These are phyloP conservation scores for Phoma sp. DNA, from an alignment of 2,329 filamentous ascomycete genomes.

Conservation along the genomic window DNA sequence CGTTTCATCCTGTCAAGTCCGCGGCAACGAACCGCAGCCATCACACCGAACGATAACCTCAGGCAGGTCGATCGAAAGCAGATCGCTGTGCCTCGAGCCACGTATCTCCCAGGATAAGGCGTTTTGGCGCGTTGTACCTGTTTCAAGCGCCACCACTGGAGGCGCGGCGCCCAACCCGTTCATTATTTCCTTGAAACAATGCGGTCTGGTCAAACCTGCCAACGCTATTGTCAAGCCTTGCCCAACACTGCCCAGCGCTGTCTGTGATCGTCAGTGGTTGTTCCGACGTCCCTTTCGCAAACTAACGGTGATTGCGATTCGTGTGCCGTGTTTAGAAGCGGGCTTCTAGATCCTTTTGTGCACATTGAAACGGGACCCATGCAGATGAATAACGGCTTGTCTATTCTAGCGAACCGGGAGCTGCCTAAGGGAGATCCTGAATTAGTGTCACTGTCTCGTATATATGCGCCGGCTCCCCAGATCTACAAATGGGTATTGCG, in stretches of 20 bases:
- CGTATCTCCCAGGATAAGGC: constrained; percentile 18
- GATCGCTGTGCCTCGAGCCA: constrained; percentile 16
- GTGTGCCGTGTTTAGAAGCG: constrained; percentile 23
- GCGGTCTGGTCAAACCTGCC: constrained; percentile 28
- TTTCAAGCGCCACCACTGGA: constrained; percentile 32
- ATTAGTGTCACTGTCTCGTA: constrained; percentile 2
- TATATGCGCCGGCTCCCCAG: constrained; percentile 13
- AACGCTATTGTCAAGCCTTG: constrained; percentile 3
- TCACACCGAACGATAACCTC: constrained; percentile 7
- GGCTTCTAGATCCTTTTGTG: constrained; percentile 26
- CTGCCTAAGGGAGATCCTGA: constrained; percentile 1
- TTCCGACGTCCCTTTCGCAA: constrained; percentile 3
- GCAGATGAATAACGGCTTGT: constrained; percentile 9
- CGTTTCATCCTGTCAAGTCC: constrained; percentile 24
- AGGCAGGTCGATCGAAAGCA: constrained; percentile 11
- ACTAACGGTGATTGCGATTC: constrained; percentile 15
- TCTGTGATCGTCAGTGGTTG: constrained; percentile 21
- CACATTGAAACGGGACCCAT: constrained; percentile 23
- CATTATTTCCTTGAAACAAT: constrained; percentile 41
- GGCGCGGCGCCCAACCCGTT: constrained; percentile 19
- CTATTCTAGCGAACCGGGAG: not conserved
- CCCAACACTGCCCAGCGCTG: constrained; percentile 18
- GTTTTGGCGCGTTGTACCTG: constrained; percentile 19
- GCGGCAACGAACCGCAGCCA: constrained; percentile 19
- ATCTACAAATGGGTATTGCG: constrained; percentile 19